Base-by-base conservation (phyloP, 176 grass and related monocot species). In the Carex littledalei region DNA sequence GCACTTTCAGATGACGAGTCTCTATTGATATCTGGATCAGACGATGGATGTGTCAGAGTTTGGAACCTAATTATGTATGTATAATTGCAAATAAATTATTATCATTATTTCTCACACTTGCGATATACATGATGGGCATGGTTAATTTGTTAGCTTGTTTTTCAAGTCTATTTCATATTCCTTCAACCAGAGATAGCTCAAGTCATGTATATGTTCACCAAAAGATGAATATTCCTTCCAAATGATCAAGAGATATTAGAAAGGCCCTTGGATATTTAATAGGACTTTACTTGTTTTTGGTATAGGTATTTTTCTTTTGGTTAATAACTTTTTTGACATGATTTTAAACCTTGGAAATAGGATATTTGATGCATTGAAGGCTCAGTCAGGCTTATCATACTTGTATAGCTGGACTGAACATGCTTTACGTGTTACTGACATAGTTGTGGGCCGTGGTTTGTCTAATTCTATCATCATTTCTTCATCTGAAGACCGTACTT, bases 21-120 rank as follows among this genome's bases (percentile, higher is more conserved):
- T 52, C 57, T 94, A 60, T 90, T 94, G 77, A 91, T 98, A 56
- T 98, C 91, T 15, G 93, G 89, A 32, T 91, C 89, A 63, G 89
- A 89, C 54, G 92, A 93, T 54, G 95, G 92, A 54, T 79, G 62
- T 67, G 78, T 98, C 79, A 92, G 86, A 86, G 91, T 98, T 92
- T 98, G 95, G 95, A 92, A 90, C 84, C 89, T 98, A 64, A 80
- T 94, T 70, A 95, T 56, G 91, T 95, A 93, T 84, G 89, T 67
- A 41, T 70, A 43, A 41, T 43, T n/a, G 5, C 17, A 10, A 43
- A 70, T 70, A 70, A 18, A 69, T 69, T 18, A 70, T 41, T 18
- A 62, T 80, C 80, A 59, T 80, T 54, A 26, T 72, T 78, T 79
- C 39, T 73, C 7, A 49, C 7, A 47, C 37, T 73, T 49, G 35